Evolutionary conservation across 2,329 filamentous ascomycete species (phyloP), one percentile per base, ranked within the genome.

Genomic region (Pseudopyrenochaeta lycopersici): DNA sequence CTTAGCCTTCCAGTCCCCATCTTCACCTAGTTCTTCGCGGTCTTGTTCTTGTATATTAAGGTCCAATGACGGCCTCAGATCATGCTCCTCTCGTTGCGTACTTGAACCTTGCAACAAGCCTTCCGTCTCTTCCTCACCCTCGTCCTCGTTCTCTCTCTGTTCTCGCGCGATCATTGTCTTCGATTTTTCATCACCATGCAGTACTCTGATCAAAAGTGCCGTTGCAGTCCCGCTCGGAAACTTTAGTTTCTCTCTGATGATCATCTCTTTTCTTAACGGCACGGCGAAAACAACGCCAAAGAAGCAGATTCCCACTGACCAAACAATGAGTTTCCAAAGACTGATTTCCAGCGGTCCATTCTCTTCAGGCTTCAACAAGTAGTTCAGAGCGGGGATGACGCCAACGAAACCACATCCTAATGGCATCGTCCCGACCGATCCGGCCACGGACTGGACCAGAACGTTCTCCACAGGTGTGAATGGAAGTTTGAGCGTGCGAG

Each of bases 261-360:
- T 96, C 49, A 98, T 93, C 77, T 99, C 92, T 50, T 88, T 90
- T 41, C 95, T 85, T 49, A 98, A 72, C 1, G 95, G 95, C 12
- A 99, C 94, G 0, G 93, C 95, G 78, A 99, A 98, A 1, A 98
- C 89, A 1, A 98, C 95, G 0, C 95, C 95, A 72, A 99, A 99
- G 70, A 98, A 94, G 72, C 93, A 97, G 14, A 99, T 85, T 0
- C 95, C 95, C 48, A 99, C 75, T 21, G 92, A 90, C 95, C 95
- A 99, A 7, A 97, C 75, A 6, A 97, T 87, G 60, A 97, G 78
- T 73, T 92, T 92, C 80, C 87, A 86, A 32, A 91, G 82, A 31
- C 87, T 86, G 39, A 97, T 78, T 48, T 84, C 80, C 15, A 97
- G 76, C 0, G 92, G 91, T 0, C 92, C 92, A 52, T 88, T 86